A percentile compares a stretch with the other conserved stretches of the same genome.
Conservation (phyloP, 148 eudicot genomes). For the Mesembryanthemum crystallinum region DNA sequence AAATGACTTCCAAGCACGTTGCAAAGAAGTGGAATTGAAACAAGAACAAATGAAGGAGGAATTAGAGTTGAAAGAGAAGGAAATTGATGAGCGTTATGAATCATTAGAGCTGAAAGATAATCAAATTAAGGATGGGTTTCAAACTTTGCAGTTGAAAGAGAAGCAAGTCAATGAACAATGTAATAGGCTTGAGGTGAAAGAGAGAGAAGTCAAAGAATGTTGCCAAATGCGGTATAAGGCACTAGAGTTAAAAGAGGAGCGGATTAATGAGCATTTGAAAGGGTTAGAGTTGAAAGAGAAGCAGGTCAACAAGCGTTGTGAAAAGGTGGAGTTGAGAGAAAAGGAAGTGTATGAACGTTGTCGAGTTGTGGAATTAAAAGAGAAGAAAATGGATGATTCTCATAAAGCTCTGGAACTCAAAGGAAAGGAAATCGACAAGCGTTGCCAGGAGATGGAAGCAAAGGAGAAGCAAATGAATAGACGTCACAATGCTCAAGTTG, state of each 20-base stretch:
- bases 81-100: neutral
- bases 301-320: neutral
- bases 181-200: slow-evolving; percentile 6
- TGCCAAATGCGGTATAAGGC: neutral
- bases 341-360: neutral
- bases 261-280: neutral
- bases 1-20: neutral
- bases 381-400: neutral
- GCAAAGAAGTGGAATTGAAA: slow-evolving; percentile 6
- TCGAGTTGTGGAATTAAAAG: neutral
- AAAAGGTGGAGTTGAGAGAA: neutral
- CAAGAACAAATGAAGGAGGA: neutral
- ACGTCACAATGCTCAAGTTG: neutral
- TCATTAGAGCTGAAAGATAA: neutral
- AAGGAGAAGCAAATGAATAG: neutral
- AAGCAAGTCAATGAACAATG: neutral
- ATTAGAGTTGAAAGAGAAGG: neutral
- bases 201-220: neutral
- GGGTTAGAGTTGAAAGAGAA: neutral
- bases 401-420: neutral
- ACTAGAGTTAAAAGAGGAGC: slow-evolving; percentile 1
- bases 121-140: neutral
- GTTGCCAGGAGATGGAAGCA: neutral
- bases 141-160: neutral
- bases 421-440: neutral